Evolutionary conservation across 208 protist species (phyloP), one percentile per base, ranked within the genome.

Genomic region (Angomonas deanei): DNA sequence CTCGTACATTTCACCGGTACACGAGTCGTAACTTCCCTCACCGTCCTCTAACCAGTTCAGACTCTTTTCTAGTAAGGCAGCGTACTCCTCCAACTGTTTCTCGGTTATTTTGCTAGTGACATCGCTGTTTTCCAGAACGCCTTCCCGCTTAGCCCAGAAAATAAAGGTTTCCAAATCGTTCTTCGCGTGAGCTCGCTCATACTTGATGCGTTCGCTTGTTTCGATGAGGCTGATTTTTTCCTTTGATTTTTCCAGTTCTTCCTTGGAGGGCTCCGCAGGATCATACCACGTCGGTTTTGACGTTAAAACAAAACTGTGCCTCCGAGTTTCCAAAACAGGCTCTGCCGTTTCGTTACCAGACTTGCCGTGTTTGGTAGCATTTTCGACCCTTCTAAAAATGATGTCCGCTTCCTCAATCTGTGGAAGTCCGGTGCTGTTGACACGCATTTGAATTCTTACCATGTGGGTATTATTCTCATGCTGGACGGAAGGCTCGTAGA

Each of bases 151-250:
- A 8, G 63, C 61, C 80, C 82, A 93, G 55, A 91, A 88, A 10
- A 96, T 58, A 64, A 81, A 96, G 2, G 76, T 49, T 64, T 93
- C 84, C n/a, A 96, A 64, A 47, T 92, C 80, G 67, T 96, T 96
- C 56, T 91, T 93, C 6, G 86, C 76, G 19, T 64, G 64, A 11
- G 82, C 71, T 26, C 74, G 61, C 21, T 82, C 70, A 17, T 79
- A 76, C 63, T 88, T 91, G n/a, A 58, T 58, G 27, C 76, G 54
- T 57, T 93, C 89, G n/a, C 81, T 55, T 13, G 74, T 63, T 49
- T 82, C 72, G 24, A 93, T 72, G 4, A 65, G 23, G 11, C 47
- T 8, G 23, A 96, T 61, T 59, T 80, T 91, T 26, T 42, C 48
- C 26, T 59, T 66, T 4, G 74, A 82, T 1, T 73, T 24, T 4